A percentile compares a stretch with the other conserved stretches of the same genome.
Evolutionary conservation across 2,329 filamentous ascomycete species (phyloP).

Genomic region (Cytospora paraplurivora): DNA sequence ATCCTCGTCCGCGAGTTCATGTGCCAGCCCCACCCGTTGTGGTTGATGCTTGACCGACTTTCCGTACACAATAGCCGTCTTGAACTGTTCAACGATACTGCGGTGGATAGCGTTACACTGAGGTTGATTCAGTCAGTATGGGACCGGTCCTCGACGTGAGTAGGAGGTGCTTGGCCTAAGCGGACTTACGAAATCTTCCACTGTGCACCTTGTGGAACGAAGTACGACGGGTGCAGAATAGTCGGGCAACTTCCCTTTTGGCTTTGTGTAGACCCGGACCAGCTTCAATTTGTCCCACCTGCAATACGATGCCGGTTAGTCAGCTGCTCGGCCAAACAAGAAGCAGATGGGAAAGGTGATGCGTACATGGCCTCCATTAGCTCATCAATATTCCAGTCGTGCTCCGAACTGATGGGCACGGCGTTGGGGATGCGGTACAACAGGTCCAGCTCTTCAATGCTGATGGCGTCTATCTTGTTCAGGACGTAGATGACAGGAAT

Average conservation of each 20-base stretch:
- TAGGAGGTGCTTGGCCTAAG: not conserved
- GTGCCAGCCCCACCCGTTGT: conserved; percentile 86
- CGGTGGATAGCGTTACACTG: conserved; percentile 98
- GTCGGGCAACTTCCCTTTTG: conserved; percentile 91
- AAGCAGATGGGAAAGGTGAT: conserved; percentile 4
- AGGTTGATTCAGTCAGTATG: conserved; percentile 41
- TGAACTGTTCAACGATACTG: conserved; percentile 94
- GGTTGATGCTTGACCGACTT: conserved; percentile 99
- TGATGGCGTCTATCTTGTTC: conserved; percentile 99
- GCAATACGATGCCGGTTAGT: conserved; percentile 24
- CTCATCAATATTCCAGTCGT: conserved; percentile 98
- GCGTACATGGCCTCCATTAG: conserved; percentile 86
- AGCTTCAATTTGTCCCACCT: conserved; percentile 93
- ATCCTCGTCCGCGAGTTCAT: conserved; percentile 95
- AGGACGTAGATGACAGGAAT: conserved; percentile 99
- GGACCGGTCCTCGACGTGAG: not conserved
- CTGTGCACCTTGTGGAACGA: conserved; percentile 76
- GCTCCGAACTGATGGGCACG: conserved; percentile 94
- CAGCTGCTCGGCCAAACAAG: conserved; percentile 1
- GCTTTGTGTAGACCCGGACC: conserved; percentile 94
- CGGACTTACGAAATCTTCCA: conserved; percentile 90
- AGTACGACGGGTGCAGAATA: conserved; percentile 91
- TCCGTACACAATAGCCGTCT: conserved; percentile 92
- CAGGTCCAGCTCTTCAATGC: conserved; percentile 94
- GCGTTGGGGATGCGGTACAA: conserved; percentile 96